Base-by-base conservation (phyloP, 768 basidiomycete genomes). In the Panus rudis region DNA sequence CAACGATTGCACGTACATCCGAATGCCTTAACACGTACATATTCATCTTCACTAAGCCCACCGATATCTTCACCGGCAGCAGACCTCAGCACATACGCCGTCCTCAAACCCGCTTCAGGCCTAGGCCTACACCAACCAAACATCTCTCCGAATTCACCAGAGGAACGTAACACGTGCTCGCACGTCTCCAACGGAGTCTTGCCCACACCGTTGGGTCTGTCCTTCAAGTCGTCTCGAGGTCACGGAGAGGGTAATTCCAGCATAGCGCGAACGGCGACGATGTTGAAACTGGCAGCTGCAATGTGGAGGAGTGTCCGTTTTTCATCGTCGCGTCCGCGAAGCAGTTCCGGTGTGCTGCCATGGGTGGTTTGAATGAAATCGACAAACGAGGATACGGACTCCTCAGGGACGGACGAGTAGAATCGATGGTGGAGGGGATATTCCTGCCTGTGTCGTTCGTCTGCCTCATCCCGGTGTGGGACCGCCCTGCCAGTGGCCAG, bases 1-100 rank as follows among this genome's bases (percentile, higher is more conserved):
- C 51, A 52, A 10, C 24, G 25, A 2, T 26, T 35, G 24, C 51
- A 52, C 5, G 48, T 46, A n/a, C 51, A 52, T 22, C 51, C 48
- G 23, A 12, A 46, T 3, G 30, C 19, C 4, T 35, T 30, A 3
- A 11, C 17, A 8, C n/a, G 34, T 1, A 49, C 39, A 35, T 26
- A 50, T 7, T 22, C 21, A 17, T 40, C n/a, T n/a, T n/a, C n/a
- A n/a, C n/a, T 24, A 12, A 40, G n/a, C 14, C 16, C 3, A 19
- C 39, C 39, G 10, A 46, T 17, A 13, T 42, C 12, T 31, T 48
- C 43, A 10, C 40, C 47, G n/a, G n/a, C n/a, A n/a, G n/a, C n/a
- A n/a, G n/a, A n/a, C n/a, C n/a, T n/a, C n/a, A n/a, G n/a, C n/a
- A n/a, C n/a, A n/a, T n/a, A n/a, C n/a, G n/a, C n/a, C n/a, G n/a